Percentiles rank a stretch among this genome's conserved stretches.
phyloP scores from a whole-genome alignment of 129 eudicot genomes.

The Gnaphalium uliginosum region DNA sequence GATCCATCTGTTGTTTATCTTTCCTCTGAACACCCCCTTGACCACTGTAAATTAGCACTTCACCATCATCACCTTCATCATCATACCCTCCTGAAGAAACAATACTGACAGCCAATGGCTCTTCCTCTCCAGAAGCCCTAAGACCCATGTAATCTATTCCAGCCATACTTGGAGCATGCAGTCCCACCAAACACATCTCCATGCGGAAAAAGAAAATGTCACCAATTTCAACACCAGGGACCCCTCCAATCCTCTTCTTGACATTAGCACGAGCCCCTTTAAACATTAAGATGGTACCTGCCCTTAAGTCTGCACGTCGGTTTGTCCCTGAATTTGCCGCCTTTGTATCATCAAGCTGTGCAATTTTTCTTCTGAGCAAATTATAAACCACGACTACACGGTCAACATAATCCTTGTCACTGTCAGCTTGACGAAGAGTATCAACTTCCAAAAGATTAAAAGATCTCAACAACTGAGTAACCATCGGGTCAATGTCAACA shows the following conservation, averaged over 20 bases:
- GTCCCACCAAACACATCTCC: constrained; percentile 77
- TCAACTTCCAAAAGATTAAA: constrained; percentile 47
- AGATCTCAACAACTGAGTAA: constrained; percentile 26
- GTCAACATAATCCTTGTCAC: constrained; percentile 55
- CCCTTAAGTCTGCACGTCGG: constrained; percentile 63
- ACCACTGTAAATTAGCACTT: constrained; percentile 80
- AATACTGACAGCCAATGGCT: constrained; percentile 87
- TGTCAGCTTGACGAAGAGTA: constrained; percentile 38
- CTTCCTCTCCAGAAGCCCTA: constrained; percentile 58
- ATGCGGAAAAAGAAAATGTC: constrained; percentile 90
- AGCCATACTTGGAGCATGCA: constrained; percentile 88
- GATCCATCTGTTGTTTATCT: constrained; percentile 61
- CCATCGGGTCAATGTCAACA: constrained; percentile 40
- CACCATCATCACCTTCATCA: constrained; percentile 82
- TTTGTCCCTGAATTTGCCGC: constrained; percentile 9
- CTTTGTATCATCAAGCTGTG: constrained; percentile 55
- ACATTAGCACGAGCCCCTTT: constrained; percentile 62
- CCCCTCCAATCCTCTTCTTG: constrained; percentile 66
- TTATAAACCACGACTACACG: constrained; percentile 49
- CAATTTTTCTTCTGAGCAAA: constrained; percentile 59
- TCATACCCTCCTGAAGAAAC: constrained; percentile 92
- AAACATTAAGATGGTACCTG: constrained; percentile 54
- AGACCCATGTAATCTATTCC: constrained; percentile 89
- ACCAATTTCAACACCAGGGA: constrained; percentile 86
- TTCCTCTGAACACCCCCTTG: constrained; percentile 79